Evolutionary conservation across 352 stramenopile genomes (phyloP).

Genomic region (Aphanomyces invadans): DNA sequence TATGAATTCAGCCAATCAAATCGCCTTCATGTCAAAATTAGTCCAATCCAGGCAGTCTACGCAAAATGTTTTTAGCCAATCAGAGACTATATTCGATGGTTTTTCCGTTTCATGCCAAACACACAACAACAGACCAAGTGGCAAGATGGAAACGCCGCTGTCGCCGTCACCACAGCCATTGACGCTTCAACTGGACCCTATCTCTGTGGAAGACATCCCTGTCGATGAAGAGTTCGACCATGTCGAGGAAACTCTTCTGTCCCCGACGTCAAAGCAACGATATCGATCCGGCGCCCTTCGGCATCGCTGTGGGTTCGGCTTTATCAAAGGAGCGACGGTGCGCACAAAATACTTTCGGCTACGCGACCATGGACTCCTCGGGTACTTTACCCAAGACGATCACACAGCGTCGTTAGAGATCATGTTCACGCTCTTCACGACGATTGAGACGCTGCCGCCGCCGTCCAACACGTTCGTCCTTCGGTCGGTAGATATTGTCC

Average conservation of each 20-base stretch:
- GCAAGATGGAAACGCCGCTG: constrained; percentile 4
- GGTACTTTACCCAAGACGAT: constrained; percentile 46
- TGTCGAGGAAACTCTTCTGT: constrained; percentile 7
- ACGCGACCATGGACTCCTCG: constrained; percentile 53
- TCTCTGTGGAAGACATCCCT: constrained; percentile 4
- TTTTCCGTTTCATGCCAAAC: neutral
- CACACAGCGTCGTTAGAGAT: constrained; percentile 51
- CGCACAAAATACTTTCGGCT: constrained; percentile 67
- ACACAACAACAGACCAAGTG: neutral
- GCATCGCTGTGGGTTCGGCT: constrained; percentile 47
- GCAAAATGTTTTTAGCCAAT: constrained; percentile 4
- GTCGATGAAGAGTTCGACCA: neutral
- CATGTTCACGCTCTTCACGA: constrained; percentile 39
- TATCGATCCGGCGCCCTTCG: constrained; percentile 51
- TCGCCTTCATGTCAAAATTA: neutral
- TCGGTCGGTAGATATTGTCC: constrained; percentile 19
- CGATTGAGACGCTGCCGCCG: constrained; percentile 2
- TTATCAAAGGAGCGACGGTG: constrained; percentile 48
- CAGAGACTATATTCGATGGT: neutral
- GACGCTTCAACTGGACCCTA: constrained; percentile 6
- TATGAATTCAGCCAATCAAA: constrained; percentile 3
- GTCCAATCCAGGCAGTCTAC: no score
- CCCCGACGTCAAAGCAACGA: constrained; percentile 28
- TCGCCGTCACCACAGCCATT: constrained; percentile 6
- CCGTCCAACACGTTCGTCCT: constrained; percentile 21